Evolutionary conservation across 2,329 filamentous ascomycete species (phyloP).

Genomic region (Aspergillus jensenii): DNA sequence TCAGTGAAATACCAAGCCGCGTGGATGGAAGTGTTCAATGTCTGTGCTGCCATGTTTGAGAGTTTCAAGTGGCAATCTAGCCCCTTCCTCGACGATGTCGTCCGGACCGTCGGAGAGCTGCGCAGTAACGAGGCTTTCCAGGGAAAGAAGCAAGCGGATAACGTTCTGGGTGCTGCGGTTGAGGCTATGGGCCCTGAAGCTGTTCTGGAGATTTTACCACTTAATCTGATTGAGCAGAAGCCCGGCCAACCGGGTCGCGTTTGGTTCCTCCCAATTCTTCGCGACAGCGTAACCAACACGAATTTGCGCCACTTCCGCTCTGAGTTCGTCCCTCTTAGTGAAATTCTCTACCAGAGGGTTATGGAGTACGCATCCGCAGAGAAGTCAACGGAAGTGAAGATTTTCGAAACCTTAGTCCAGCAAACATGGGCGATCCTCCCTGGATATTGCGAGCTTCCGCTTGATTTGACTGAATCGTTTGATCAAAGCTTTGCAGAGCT

Average conservation of each 20-base stretch:
- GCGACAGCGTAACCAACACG: slow-evolving; percentile 88
- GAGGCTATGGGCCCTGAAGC: slow-evolving; percentile 85
- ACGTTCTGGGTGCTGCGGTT: slow-evolving; percentile 83
- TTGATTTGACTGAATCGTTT: slow-evolving; percentile 74
- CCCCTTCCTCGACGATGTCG: slow-evolving; percentile 72
- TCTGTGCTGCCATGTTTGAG: slow-evolving; percentile 84
- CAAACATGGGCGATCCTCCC: slow-evolving; percentile 94
- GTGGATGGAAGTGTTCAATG: slow-evolving; percentile 91
- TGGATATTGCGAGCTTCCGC: slow-evolving; percentile 88
- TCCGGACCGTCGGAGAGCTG: slow-evolving; percentile 80
- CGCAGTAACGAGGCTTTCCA: slow-evolving; percentile 84
- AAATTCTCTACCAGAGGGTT: slow-evolving; percentile 84
- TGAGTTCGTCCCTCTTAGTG: slow-evolving; percentile 86
- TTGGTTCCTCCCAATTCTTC: slow-evolving; percentile 89
- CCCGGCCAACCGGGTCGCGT: slow-evolving; percentile 80
- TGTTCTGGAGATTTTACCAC: slow-evolving; percentile 76
- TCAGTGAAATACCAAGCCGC: slow-evolving; percentile 90
- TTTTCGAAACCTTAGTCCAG: slow-evolving; percentile 93
- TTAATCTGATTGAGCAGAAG: slow-evolving; percentile 78
- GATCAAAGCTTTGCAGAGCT: slow-evolving; percentile 88
- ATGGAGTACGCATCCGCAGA: slow-evolving; percentile 77
- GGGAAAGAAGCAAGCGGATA: slow-evolving; percentile 92
- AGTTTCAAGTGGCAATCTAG: slow-evolving; percentile 79
- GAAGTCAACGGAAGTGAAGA: slow-evolving; percentile 95
- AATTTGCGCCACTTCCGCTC: slow-evolving; percentile 78